Evolutionary conservation across 345 rosid species (phyloP).

Genomic region (Acer campestre): DNA sequence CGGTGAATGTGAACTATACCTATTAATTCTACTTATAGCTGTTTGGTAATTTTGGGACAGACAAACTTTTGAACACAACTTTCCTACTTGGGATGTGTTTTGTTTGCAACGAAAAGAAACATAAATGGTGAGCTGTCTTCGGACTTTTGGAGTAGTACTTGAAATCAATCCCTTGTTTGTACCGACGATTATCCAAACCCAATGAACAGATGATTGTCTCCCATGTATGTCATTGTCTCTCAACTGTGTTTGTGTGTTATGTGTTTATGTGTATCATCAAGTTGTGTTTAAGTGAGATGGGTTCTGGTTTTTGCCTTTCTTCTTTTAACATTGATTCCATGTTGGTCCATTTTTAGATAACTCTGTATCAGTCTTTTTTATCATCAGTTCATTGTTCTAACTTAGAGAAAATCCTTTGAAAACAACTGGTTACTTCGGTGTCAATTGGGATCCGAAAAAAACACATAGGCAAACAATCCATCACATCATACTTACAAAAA

Average conservation of each 20-base stretch:
- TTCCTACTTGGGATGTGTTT: neutral
- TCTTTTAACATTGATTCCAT: neutral
- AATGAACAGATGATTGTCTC: neutral
- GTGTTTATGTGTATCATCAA: neutral
- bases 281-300: no score
- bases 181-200: neutral
- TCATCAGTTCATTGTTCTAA: neutral
- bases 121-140: neutral
- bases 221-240: neutral
- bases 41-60: conserved; percentile 12
- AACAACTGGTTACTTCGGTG: no score
- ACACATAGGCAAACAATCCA: no score
- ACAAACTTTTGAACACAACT: neutral
- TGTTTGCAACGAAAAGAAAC: neutral
- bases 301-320: neutral
- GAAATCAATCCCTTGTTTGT: neutral
- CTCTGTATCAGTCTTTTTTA: neutral
- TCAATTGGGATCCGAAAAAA: no score
- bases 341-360: neutral
- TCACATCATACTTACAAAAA: no score
- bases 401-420: neutral
- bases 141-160: neutral
- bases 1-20: neutral
- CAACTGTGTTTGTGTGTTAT: neutral
- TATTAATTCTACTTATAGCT: neutral